Conservation (phyloP, 352 stramenopile genomes). For the Pythium dissimile region DNA sequence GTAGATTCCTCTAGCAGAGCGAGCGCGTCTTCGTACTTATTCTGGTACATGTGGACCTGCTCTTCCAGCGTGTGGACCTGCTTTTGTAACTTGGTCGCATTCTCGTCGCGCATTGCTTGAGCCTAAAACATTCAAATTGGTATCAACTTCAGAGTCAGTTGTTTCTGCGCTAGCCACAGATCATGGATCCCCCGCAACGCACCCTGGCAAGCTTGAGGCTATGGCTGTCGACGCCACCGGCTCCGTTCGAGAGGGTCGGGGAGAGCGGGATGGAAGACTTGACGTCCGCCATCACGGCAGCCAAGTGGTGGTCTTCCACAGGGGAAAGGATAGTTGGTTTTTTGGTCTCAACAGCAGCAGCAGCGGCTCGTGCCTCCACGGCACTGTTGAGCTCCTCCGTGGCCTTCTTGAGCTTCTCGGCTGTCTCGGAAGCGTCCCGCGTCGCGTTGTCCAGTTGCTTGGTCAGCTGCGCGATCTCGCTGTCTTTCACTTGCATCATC, state of each 20-base stretch:
- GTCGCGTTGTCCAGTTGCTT: conserved; percentile 45
- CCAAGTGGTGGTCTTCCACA: conserved; percentile 10
- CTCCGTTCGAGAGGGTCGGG: conserved; percentile 12
- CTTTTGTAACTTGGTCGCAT: conserved; percentile 39
- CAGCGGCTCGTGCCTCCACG: neutral
- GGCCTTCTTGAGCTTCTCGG: conserved; percentile 10
- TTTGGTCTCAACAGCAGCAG: neutral
- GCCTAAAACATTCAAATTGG: conserved; percentile 15
- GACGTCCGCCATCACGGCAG: conserved; percentile 24
- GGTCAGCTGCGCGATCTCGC: conserved; percentile 43
- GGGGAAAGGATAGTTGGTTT: too few species aligned
- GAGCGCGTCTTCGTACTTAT: conserved; percentile 62
- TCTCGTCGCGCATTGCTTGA: conserved; percentile 30
- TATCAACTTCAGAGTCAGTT: neutral
- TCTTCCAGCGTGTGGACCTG: conserved; percentile 43
- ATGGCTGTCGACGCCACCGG: conserved; percentile 22
- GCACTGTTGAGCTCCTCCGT: neutral
- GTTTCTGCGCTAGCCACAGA: too few species aligned
- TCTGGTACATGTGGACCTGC: conserved; percentile 40
- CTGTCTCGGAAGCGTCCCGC: conserved; percentile 21
- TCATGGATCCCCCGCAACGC: neutral
- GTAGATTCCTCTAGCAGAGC: conserved; percentile 47
- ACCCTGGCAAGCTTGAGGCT: conserved; percentile 29
- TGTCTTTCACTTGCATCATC: conserved; percentile 47
- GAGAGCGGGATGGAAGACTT: conserved; percentile 37